phyloP scores from a whole-genome alignment of 805 yeast species.

The Candida manassasensis region DNA sequence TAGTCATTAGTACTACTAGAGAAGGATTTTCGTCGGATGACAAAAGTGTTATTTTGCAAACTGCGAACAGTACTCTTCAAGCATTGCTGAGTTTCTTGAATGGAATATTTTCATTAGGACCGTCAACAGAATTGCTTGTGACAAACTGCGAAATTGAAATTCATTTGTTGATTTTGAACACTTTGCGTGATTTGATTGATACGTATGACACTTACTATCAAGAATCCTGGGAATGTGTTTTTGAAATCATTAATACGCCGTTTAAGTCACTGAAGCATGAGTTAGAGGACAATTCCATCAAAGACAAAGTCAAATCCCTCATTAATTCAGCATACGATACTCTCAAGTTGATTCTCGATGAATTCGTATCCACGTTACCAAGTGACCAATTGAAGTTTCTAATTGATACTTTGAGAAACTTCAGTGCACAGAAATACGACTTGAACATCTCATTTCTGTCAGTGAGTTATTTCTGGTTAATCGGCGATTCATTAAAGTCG shows the following conservation, averaged over 20 bases:
- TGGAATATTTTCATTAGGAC: constrained; percentile 33
- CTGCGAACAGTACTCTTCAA: constrained; percentile 46
- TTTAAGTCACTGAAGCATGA: constrained; percentile 32
- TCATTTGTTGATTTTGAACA: constrained; percentile 54
- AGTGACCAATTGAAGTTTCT: constrained; percentile 55
- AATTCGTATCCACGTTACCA: constrained; percentile 73
- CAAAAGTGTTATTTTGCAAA: constrained; percentile 17
- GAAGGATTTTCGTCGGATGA: constrained; percentile 31
- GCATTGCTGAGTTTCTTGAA: constrained; percentile 45
- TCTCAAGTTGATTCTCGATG: constrained; percentile 78
- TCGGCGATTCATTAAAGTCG: constrained; percentile 62
- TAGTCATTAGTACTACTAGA: constrained; percentile 39
- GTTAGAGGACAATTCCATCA: constrained; percentile 27
- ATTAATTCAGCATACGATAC: constrained; percentile 74
- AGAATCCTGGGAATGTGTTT: constrained; percentile 71
- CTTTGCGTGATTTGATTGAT: constrained; percentile 70
- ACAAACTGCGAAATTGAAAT: constrained; percentile 65
- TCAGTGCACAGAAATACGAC: constrained; percentile 67
- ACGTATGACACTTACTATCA: constrained; percentile 60
- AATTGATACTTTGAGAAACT: constrained; percentile 67
- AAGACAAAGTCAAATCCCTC: constrained; percentile 47
- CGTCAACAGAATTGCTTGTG: constrained; percentile 39
- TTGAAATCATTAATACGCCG: constrained; percentile 57
- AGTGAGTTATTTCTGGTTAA: constrained; percentile 86
- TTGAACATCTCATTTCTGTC: constrained; percentile 87